Base-by-base conservation (phyloP, 2,329 filamentous ascomycete genomes). In the Talaromyces sp. region DNA sequence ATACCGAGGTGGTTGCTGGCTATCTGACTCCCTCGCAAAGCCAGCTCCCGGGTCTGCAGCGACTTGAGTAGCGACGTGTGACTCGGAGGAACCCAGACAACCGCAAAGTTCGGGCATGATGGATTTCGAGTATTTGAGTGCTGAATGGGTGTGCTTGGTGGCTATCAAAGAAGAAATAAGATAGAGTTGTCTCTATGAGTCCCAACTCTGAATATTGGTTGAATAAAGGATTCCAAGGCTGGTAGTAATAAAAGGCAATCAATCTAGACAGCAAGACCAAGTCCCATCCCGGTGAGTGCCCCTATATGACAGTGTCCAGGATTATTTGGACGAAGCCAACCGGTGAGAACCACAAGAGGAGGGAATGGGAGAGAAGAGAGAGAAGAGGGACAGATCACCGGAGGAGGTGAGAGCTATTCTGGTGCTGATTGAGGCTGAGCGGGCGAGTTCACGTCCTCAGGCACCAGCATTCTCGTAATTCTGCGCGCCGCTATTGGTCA, bases 51-150 rank as follows among this genome's bases (percentile, higher is more conserved):
- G 55, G 26, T 62, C 29, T 53, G 57, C 46, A 32, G 61, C 32
- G 17, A 59, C 26, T 32, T 62, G 61, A 10, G 57, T 62, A 2
- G 24, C 19, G 32, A 19, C 48, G 5, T 57, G 46, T 12, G 56
- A 24, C 14, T 53, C 53, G 11, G 27, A 41, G 9, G 60, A 59
- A n/a, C 48, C 51, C 4, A 62, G 17, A 56, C 61, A 62, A 9
- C 61, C 57, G 31, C 61, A 62, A n/a, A 62, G 32, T 50, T 55
- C 55, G 2, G 60, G 48, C 60, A 62, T 61, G n/a, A 21, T 54
- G 46, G 8, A 14, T 54, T 19, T 43, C 48, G 57, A 14, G 24
- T 21, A 26, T 52, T 9, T 52, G 24, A 24, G 43, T n/a, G 6
- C 14, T n/a, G 35, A 38, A 38, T 38, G 2, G 19, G 19, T 21